Conservation (phyloP, 1,284 basidiomycete genomes). For the Pascua guehoae region DNA sequence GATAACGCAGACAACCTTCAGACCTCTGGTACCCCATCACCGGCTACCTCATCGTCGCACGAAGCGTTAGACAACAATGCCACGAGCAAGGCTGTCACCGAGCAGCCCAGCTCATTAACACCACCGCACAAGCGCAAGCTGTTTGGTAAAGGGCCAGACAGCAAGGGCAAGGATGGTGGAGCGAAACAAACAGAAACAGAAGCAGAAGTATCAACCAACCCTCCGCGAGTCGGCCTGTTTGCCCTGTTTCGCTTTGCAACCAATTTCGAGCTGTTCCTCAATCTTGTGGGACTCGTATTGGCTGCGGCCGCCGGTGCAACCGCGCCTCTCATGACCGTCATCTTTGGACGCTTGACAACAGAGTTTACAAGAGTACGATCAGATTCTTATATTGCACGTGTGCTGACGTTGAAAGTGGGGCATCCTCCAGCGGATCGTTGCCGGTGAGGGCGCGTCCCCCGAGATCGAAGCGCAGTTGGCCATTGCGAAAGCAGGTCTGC, state of each 20-base stretch:
- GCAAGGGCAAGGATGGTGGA: too few species aligned
- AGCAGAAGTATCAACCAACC: conserved; percentile 4
- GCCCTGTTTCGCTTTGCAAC: conserved; percentile 41
- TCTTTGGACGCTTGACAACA: conserved; percentile 47
- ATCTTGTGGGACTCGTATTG: conserved; percentile 40
- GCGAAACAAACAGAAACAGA: too few species aligned
- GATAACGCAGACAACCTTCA: too few species aligned
- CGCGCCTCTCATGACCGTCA: conserved; percentile 47
- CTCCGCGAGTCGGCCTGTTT: too few species aligned
- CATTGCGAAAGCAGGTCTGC: conserved; percentile 28
- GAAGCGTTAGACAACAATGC: too few species aligned
- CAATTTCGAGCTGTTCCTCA: conserved; percentile 28
- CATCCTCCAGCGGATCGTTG: conserved; percentile 12
- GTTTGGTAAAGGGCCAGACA: too few species aligned
- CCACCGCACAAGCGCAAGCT: too few species aligned
- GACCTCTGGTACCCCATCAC: too few species aligned
- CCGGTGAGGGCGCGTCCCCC: conserved; percentile 3
- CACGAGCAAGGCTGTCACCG: too few species aligned
- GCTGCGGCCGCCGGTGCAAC: conserved; percentile 42
- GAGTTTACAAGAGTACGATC: conserved; percentile 29
- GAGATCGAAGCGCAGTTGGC: conserved; percentile 5
- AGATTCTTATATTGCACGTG: too few species aligned
- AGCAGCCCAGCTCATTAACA: too few species aligned
- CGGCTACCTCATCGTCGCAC: too few species aligned
- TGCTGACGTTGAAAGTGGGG: conserved; percentile 20